Evolutionary conservation across 306 rosid genomes (phyloP).

Genomic region (Quercus agrifolia): DNA sequence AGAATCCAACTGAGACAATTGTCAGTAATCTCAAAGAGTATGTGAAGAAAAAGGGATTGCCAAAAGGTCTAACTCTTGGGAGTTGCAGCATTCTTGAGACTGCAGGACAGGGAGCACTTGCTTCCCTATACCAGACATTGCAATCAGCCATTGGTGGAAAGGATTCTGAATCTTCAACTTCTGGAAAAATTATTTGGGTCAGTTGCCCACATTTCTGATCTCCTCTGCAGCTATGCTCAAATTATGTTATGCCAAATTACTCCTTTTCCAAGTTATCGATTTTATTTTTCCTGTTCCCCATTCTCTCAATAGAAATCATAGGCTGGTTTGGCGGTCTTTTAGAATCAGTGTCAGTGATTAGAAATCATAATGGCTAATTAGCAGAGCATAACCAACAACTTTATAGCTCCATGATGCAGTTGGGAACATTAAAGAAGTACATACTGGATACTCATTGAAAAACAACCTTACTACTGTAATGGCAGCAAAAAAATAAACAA

Average conservation of each 20-base stretch:
- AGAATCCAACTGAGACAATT: slow-evolving; percentile 85
- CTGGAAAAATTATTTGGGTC: slow-evolving; percentile 71
- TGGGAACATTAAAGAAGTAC: neutral
- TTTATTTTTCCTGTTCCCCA: neutral
- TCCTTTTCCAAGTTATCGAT: neutral
- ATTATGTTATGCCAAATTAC: neutral
- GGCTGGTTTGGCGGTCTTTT: neutral
- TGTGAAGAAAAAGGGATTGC: slow-evolving; percentile 71
- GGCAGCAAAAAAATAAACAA: neutral
- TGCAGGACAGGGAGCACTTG: slow-evolving; percentile 83
- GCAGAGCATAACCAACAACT: neutral
- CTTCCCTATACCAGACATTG: slow-evolving; percentile 52
- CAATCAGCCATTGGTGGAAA: slow-evolving; percentile 51
- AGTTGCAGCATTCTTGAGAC: slow-evolving; percentile 87
- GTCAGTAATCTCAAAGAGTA: slow-evolving; percentile 61
- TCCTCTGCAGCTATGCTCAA: neutral
- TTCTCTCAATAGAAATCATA: neutral
- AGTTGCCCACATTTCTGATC: slow-evolving; percentile 25
- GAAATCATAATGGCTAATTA: neutral
- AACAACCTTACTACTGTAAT: neutral
- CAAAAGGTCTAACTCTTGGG: slow-evolving; percentile 75
- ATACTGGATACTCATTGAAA: neutral
- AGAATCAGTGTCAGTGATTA: neutral
- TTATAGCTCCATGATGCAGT: neutral
- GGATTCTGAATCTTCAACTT: slow-evolving; percentile 52